Base-by-base conservation (phyloP, 805 yeast species). In the Candida oleophila region DNA sequence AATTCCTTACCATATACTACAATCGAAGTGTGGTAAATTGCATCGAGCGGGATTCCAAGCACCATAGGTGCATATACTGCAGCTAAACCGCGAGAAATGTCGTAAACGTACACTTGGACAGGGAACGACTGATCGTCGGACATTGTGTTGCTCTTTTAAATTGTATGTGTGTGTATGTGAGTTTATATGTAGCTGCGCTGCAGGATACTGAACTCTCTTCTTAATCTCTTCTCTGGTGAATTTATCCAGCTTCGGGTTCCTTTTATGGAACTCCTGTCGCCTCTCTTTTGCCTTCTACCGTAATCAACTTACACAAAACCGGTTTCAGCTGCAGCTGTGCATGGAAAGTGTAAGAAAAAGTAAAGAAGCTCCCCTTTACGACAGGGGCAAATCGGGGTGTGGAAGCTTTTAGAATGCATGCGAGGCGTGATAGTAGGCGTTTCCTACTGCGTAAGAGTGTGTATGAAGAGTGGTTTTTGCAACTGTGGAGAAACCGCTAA, bases 1-100 rank as follows among this genome's bases (percentile, higher is more conserved):
- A 76, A 71, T 54, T 83, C 89, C 43, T 66, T 68, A n/a, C 71
- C 76, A 52, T 73, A 69, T 16, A 77, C 70, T 9, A 81, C 81
- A 1, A 82, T 77, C 2, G 81, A 73, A 0, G 88, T 83, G 59
- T 83, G 89, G 71, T 83, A 85, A 4, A 83, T 74, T 12, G 88
- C 89, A 22, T 83, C 87, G 7, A 81, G 57, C 5, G 60, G 55
- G n/a, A 62, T 56, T 3, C 88, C 89, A 1, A 83, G 60, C 7
- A 83, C 55, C 61, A 71, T 69, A 15, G 69, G 75, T 3, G 84
- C 69, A 53, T 77, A 68, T 18, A 68, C 54, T 9, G 74, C 68
- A 3, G 89, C 89, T 49, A 83, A 58, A 0, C 89, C 89, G 25
- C 68, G 73, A 1, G 87, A 79, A 18, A 83, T 71, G 53, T 83